Percentiles rank a stretch among this genome's conserved stretches.
These are phyloP conservation scores for Beta lomatogona DNA, from an alignment of 179 eudicot species.

Conservation along the genomic window DNA sequence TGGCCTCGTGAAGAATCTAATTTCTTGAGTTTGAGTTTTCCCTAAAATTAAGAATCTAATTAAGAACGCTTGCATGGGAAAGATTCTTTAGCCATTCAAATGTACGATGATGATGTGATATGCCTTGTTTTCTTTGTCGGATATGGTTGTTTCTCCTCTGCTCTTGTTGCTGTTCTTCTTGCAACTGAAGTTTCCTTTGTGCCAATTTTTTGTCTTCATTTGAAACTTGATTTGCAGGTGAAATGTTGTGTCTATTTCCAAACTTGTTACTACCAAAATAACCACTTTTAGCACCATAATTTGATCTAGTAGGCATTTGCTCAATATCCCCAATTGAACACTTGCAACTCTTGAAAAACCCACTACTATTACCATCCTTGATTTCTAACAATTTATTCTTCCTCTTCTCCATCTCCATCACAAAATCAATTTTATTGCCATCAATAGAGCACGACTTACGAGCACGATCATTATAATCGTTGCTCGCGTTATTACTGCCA, in stretches of 20 bases:
- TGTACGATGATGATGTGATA: constrained; percentile 57
- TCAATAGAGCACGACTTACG: background rate
- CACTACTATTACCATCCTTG: background rate
- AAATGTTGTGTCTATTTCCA: background rate
- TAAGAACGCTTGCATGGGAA: constrained; percentile 47
- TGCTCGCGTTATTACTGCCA: constrained; percentile 12
- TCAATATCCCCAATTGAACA: constrained; percentile 42
- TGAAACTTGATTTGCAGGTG: background rate
- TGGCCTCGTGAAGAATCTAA: constrained; percentile 26
- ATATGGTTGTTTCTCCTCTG: constrained; percentile 7
- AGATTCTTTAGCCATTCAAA: constrained; percentile 91
- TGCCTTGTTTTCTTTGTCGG: constrained; percentile 31
- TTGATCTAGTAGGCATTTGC: constrained; percentile 26
- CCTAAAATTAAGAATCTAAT: constrained; percentile 5
- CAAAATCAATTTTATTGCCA: constrained; percentile 10
- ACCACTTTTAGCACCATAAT: constrained; percentile 6
- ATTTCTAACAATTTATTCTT: background rate
- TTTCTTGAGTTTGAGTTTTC: constrained; percentile 7
- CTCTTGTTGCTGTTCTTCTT: constrained; percentile 4
- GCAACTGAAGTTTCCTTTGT: constrained; percentile 20
- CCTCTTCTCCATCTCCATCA: constrained; percentile 16
- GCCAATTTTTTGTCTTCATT: constrained; percentile 31
- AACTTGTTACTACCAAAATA: constrained; percentile 4
- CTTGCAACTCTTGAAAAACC: constrained; percentile 37
- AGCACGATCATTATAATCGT: constrained; percentile 18